Evolutionary conservation across 148 eudicot genomes (phyloP).

Genomic region (Fagopyrum esculentum): DNA sequence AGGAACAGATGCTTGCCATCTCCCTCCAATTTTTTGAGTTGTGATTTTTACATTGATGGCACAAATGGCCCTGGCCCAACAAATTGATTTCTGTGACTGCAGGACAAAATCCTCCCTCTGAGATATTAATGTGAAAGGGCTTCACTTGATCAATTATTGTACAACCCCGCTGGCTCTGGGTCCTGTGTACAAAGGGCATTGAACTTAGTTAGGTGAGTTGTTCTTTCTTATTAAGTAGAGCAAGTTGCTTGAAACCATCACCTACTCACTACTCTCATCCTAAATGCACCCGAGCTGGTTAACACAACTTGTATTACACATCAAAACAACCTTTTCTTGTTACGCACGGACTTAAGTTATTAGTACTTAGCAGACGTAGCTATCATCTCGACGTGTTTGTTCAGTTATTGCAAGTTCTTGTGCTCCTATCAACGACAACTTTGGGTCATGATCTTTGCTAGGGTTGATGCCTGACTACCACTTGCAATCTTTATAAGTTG

Average conservation of each 20-base stretch:
- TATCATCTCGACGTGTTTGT: neutral
- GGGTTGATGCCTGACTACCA: neutral
- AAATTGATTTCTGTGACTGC: neutral
- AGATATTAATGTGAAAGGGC: constrained; percentile 3
- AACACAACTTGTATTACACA: neutral
- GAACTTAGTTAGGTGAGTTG: constrained; percentile 9
- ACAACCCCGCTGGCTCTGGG: constrained; percentile 2
- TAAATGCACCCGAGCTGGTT: constrained; percentile 1
- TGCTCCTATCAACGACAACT: neutral
- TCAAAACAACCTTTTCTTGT: neutral
- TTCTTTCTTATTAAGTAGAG: neutral
- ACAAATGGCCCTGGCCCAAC: constrained; percentile 3
- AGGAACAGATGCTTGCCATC: too few relatives aligned
- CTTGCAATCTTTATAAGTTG: neutral
- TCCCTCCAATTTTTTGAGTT: too few relatives aligned
- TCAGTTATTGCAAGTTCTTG: neutral
- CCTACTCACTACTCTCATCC: neutral
- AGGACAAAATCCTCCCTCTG: neutral
- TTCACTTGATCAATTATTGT: constrained; percentile 8
- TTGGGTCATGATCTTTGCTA: neutral
- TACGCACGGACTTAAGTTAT: neutral
- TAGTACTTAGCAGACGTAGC: neutral
- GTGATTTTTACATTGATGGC: too few relatives aligned
- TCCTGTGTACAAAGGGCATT: neutral
- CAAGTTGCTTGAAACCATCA: neutral